These are phyloP conservation scores for Lecanoromycetidae sp. DNA, from an alignment of 2,329 filamentous ascomycete species.

Conservation along the genomic window DNA sequence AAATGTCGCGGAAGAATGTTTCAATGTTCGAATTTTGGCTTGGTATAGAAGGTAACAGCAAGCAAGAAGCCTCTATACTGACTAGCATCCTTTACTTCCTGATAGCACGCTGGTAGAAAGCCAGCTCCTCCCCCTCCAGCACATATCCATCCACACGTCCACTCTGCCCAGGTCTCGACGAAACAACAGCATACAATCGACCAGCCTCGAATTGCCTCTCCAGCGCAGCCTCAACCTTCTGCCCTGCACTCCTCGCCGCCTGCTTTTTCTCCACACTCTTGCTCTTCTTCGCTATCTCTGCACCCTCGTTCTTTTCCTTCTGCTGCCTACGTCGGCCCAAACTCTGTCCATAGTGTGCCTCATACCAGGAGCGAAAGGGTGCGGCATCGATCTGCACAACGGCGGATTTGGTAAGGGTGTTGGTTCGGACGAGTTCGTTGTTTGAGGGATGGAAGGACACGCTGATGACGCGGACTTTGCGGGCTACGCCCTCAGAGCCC, in stretches of 20 bases:
- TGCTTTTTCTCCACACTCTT: conserved; percentile 96
- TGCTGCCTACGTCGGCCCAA: conserved; percentile 63
- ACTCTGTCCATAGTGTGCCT: conserved; percentile 93
- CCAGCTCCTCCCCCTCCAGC: conserved; percentile 97
- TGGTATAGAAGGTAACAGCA: background rate
- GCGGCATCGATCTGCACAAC: conserved; percentile 98
- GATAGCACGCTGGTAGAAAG: conserved; percentile 99
- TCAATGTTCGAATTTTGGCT: background rate
- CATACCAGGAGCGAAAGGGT: conserved; percentile 99
- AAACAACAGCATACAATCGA: conserved; percentile 87
- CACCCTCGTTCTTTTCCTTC: conserved; percentile 51
- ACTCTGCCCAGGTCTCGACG: conserved; percentile 90
- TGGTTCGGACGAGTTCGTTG: conserved; percentile 99
- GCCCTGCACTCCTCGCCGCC: conserved; percentile 64
- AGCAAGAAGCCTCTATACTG: background rate
- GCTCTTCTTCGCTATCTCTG: conserved; percentile 77
- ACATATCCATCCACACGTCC: conserved; percentile 95
- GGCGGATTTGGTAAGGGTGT: conserved; percentile 98
- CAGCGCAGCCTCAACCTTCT: conserved; percentile 85
- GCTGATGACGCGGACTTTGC: conserved; percentile 98
- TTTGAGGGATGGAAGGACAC: conserved; percentile 99
- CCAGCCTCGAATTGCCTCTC: conserved; percentile 99
- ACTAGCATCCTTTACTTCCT: conserved; percentile 62
- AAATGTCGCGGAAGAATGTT: background rate
- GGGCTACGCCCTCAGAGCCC: conserved; percentile 94